Evolutionary conservation across 441 rosid genomes (phyloP), one percentile per base, ranked within the genome.

Genomic region (Capsella rubella): DNA sequence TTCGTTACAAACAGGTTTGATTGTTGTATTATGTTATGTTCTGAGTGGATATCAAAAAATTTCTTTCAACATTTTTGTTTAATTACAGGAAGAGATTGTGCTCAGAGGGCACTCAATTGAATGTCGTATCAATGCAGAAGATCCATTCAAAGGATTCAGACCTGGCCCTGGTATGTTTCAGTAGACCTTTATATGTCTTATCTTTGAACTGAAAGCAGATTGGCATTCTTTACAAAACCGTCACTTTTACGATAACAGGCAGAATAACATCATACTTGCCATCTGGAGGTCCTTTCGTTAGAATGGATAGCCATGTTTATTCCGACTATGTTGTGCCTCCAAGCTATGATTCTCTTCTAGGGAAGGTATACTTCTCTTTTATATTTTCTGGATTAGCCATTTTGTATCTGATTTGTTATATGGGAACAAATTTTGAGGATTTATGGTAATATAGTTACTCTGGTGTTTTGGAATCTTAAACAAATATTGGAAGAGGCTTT

Each of bases 91-190:
- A 71, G 97, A 92, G 11, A 89, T 94, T 74, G 91, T 92, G 71
- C 97, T 94, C 39, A 87, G 90, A 82, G 99, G 97, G 54, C 99
- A 94, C 84, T 92, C 99, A 50, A 94, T 94, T 76, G 99, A 94
- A 81, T 94, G 99, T n/a, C 97, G 99, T 76, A 94, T 94, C 81
- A 94, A 94, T 79, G 99, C 97, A 10, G 99, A 94, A 79, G 99
- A 94, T 72, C 92, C 99, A 65, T 94, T 94, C 57, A 94, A 94
- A 80, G 91, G 90, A 29, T 94, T 94, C 85, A 85, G 97, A 76
- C 99, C 99, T 45, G 99, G 99, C 29, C 99, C 99, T 77, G 99
- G 99, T 94, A 69, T 68, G 71, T 66, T 53, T 2, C 10, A 47
- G 60, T n/a, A 7, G 60, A 43, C 29, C 8, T 21, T 66, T 42